Base-by-base conservation (phyloP, 75 land plant genomes). In the Adiantum capillusveneris region DNA sequence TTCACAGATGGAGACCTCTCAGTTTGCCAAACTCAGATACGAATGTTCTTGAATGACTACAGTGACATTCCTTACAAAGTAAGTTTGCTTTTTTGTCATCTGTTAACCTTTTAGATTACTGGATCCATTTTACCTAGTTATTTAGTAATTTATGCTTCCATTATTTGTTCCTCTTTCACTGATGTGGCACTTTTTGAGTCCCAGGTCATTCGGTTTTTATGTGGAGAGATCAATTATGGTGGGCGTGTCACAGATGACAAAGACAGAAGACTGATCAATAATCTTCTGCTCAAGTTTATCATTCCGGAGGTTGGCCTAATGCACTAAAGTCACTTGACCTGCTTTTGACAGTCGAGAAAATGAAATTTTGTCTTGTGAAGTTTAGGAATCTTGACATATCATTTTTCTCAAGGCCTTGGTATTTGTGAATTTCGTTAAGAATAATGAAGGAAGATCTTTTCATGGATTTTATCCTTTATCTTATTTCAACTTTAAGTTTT, bases 181-280 rank as follows among this genome's bases (percentile, higher is more conserved):
- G 43, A 41, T 41, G 9, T 14, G 43, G 14, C 43, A 9, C 14
- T 14, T 46, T 17, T 46, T 46, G 12, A 6, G n/a, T 52, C 22
- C 26, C 56, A 72, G 75, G 75, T 72, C 7, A 72, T 72, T 25
- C 44, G 75, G 14, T 72, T 72, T 21, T 37, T 72, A 44, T 72
- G 75, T 53, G 75, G 75, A 44, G 75, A 72, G 28, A 72, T 72
- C 56, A 72, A 72, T 25, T 72, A 72, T 66, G 75, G 75, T 19
- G 75, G 75, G 14, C 69, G 75, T 24, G 75, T 72, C 9, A 72
- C 65, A 30, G 75, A 72, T 65, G 75, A 72, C 59, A 72, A 72
- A 29, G 75, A 72, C 29, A 52, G 75, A 31, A 59, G 75, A 44
- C 54, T 59, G 51, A 72, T 72, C 30, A 72, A 72, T 63, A 72